A percentile compares a stretch with the other conserved stretches of the same genome.
phyloP scores from a whole-genome alignment of 352 stramenopile genomes.

The Phytophthora constricta region DNA sequence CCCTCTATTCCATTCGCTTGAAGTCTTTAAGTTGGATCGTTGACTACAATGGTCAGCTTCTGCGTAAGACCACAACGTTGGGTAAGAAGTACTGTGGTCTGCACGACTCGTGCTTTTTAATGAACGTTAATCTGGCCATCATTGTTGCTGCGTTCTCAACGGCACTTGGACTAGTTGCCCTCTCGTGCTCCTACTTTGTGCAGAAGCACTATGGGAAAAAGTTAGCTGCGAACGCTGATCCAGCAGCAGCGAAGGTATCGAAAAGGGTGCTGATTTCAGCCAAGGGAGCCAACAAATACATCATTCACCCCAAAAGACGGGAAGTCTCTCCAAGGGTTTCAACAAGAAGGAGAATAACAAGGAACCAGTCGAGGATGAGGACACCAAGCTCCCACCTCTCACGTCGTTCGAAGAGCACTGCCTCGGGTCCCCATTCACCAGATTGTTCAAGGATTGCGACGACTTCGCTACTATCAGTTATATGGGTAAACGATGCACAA shows the following conservation, averaged over 20 bases:
- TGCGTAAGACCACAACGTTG: conserved; percentile 24
- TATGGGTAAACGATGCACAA: conserved; percentile 26
- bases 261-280: conserved; percentile 23
- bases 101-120: conserved; percentile 37
- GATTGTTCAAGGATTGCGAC: conserved; percentile 28
- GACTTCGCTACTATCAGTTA: conserved; percentile 26
- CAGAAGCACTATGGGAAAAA: conserved; percentile 27
- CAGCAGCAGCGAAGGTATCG: background rate
- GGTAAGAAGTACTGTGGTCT: conserved; percentile 35
- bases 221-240: background rate
- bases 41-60: conserved; percentile 24
- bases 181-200: conserved; percentile 22
- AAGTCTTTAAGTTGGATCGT: conserved; percentile 33
- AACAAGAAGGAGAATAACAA: background rate
- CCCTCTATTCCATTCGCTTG: conserved; percentile 16
- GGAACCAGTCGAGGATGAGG: background rate
- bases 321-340: background rate
- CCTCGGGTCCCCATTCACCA: conserved; percentile 20
- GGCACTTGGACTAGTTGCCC: conserved; percentile 4
- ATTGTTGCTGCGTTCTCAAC: conserved; percentile 18
- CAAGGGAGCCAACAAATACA: conserved; percentile 22
- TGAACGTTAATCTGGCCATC: conserved; percentile 27
- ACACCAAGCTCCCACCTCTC: background rate
- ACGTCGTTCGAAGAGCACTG: conserved; percentile 29
- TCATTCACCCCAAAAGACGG: conserved; percentile 16